Percentiles rank a stretch among this genome's conserved stretches.
These are phyloP conservation scores for Calycina herbarum DNA, from an alignment of 2,329 filamentous ascomycete species.

Conservation along the genomic window DNA sequence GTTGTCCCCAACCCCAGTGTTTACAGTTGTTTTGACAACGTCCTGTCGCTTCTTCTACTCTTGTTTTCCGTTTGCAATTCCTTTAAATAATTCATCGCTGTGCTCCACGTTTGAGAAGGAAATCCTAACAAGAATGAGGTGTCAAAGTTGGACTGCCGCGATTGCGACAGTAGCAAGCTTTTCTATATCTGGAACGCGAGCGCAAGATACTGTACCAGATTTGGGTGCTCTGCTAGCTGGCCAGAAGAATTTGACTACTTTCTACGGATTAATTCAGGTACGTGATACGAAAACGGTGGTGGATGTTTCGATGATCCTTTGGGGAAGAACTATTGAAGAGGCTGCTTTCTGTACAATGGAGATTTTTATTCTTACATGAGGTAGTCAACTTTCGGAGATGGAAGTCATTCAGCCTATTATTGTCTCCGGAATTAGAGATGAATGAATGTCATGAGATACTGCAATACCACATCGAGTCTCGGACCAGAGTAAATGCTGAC, in stretches of 20 bases:
- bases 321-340: neutral
- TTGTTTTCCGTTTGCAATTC: neutral
- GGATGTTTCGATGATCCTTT: neutral
- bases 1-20: neutral
- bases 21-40: constrained; percentile 1
- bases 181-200: constrained; percentile 20
- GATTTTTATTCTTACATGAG: neutral
- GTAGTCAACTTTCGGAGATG: neutral
- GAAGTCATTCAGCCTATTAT: neutral
- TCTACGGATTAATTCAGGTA: constrained; percentile 47
- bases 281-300: constrained; percentile 10
- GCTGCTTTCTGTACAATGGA: constrained; percentile 2
- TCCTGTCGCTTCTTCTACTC: neutral
- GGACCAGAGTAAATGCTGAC: constrained; percentile 15
- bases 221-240: constrained; percentile 43
- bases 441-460: neutral
- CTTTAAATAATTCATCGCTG: neutral
- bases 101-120: neutral
- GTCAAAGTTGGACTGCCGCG: constrained; percentile 23
- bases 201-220: constrained; percentile 32
- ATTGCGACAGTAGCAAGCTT: constrained; percentile 21
- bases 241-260: constrained; percentile 46
- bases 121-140: constrained; percentile 19
- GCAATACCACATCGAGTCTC: neutral
- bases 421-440: neutral